These are phyloP conservation scores for Tylopilus subfusipes DNA, from an alignment of 768 basidiomycete genomes.

Conservation along the genomic window DNA sequence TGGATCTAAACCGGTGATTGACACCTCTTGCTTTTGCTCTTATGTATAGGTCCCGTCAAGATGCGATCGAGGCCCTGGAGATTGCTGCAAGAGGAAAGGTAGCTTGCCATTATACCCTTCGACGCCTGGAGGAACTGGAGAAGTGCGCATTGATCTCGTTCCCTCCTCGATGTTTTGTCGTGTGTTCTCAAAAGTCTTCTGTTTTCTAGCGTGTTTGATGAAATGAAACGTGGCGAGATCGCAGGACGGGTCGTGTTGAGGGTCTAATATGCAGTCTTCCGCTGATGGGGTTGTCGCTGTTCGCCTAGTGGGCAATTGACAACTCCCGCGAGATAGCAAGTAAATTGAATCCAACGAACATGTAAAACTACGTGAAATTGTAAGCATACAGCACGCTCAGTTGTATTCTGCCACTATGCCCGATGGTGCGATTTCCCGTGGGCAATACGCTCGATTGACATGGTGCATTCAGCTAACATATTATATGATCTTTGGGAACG, in stretches of 20 bases:
- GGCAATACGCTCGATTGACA: too few relatives aligned
- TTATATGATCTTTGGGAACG: too few relatives aligned
- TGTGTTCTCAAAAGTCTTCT: too few relatives aligned
- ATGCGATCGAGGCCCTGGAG: constrained; percentile 45
- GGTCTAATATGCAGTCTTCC: background rate
- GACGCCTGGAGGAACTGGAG: constrained; percentile 29
- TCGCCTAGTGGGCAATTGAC: too few relatives aligned
- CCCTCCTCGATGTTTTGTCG: too few relatives aligned
- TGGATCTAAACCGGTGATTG: background rate
- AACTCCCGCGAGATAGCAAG: too few relatives aligned
- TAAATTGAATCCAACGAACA: too few relatives aligned
- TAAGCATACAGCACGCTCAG: background rate
- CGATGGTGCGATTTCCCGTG: background rate
- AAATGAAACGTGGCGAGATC: constrained; percentile 18
- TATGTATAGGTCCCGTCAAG: constrained; percentile 36
- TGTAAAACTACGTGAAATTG: background rate
- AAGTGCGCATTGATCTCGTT: constrained; percentile 5
- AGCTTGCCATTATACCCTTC: constrained; percentile 26
- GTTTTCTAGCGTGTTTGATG: constrained; percentile 16
- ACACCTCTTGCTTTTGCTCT: background rate
- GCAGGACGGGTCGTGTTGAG: constrained; percentile 22
- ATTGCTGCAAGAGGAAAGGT: constrained; percentile 43
- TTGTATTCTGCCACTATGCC: background rate
- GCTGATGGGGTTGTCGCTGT: too few relatives aligned
- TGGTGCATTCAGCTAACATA: too few relatives aligned